Evolutionary conservation across 257 asterid species (phyloP), one percentile per base, ranked within the genome.

Genomic region (Anisodus tanguticus): DNA sequence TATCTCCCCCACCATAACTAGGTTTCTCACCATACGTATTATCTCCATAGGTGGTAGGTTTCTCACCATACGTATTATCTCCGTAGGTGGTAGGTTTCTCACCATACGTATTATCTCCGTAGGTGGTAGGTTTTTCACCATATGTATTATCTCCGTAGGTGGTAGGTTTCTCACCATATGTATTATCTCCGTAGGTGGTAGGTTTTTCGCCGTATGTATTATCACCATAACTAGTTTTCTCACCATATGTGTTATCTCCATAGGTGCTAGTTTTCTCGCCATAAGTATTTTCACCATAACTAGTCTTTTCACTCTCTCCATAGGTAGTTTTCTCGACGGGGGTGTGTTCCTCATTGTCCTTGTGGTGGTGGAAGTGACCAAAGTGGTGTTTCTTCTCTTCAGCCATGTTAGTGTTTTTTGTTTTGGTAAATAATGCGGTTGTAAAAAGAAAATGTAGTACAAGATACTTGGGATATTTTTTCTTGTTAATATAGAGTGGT

Each of bases 361-460:
- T 87, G 88, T 88, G 94, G 93, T 87, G 90, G 90, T 71, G 87
- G 84, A 83, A 89, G 92, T 57, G 83, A 91, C 82, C 85, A 84
- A 83, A 88, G 81, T 87, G 94, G 43, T 85, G 90, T 85, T 90
- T 87, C 83, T 90, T 87, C 83, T 86, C 90, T 59, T 90, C 91
- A 12, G 94, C 87, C 94, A 91, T 91, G 70, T 1, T 81, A 10
- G 35, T 31, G 35, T 31, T 22, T 39, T 69, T 70, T 58, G 15
- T 7, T 22, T 22, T 39, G 22, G 15, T 68, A 39, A 39, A 8
- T 59, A 13, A 26, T 6, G 62, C 49, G 62, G 19, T 22, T 22
- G 74, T 35, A 16, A 16, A 13, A 19, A 67, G 13, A 39, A 51
- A 3, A 74, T 0, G 2, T 19, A 47, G 15, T 51, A 51, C 7